These are phyloP conservation scores for Termitomyces sp. DNA, from an alignment of 768 basidiomycete species.

Conservation along the genomic window DNA sequence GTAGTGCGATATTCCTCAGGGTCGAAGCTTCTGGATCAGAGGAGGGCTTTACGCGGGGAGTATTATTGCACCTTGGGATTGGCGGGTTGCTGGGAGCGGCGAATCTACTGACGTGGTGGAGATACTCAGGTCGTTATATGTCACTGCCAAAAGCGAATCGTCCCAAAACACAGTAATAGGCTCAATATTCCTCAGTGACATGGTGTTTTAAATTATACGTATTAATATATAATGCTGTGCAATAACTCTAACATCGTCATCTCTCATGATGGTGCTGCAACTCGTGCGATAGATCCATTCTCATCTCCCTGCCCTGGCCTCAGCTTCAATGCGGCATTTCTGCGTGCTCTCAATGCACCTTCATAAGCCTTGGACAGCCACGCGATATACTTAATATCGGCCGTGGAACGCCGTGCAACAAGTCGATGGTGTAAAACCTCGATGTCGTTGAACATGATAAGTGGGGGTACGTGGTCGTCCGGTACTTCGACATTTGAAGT, in stretches of 20 bases:
- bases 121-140: conserved; percentile 15
- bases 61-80: conserved; percentile 27
- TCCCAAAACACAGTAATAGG: conserved; percentile 11
- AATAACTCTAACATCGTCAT: not conserved
- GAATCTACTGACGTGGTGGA: conserved; percentile 18
- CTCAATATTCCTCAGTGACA: not conserved
- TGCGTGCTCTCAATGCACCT: conserved; percentile 55
- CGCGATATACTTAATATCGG: conserved; percentile 62
- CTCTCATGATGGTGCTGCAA: conserved; percentile 1
- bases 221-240: not conserved
- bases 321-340: conserved; percentile 40
- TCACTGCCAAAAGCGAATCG: conserved; percentile 2
- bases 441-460: conserved; percentile 73
- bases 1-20: conserved; percentile 18
- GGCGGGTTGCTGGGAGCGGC: conserved; percentile 19
- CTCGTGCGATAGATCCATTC: not conserved
- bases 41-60: conserved; percentile 19
- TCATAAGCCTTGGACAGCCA: conserved; percentile 73
- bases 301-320: not conserved
- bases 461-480: conserved; percentile 78
- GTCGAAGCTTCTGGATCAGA: conserved; percentile 17
- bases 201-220: not conserved
- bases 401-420: conserved; percentile 33
- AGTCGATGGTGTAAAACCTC: conserved; percentile 73
- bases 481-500: conserved; percentile 50